Base-by-base conservation (phyloP, 2,329 filamentous ascomycete species). In the Xylariaceae sp. region DNA sequence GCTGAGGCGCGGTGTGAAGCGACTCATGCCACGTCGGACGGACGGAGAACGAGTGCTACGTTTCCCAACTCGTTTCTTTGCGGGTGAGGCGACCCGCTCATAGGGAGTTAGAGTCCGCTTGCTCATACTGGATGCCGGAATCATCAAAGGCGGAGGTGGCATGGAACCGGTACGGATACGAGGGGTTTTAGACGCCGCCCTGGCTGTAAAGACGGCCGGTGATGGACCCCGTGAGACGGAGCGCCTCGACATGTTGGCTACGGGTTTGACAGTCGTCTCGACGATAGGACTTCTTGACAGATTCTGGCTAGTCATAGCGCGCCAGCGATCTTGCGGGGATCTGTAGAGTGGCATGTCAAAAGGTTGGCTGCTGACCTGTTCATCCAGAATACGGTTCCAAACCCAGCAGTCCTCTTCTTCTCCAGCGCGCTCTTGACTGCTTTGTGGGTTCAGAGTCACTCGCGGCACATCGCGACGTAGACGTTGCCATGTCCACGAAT, bases 401-500 rank as follows among this genome's bases (percentile, higher is more conserved):
- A 79, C 73, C 89, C 89, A 92, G 68, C 83, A 88, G 15, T 82
- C 75, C 67, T 89, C 83, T 67, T 88, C 84, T 2, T 82, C 82
- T 71, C 87, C 85, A 5, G 80, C 80, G 0, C 83, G 80, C 56
- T 83, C 75, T 63, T 73, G 66, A 71, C 62, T 77, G 67, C 52
- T 73, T 66, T 73, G 73, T 18, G 74, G 74, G 57, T 84, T 79
- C 1, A 76, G 74, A 62, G 82, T 81, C 17, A 83, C 76, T 4
- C 83, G 79, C 53, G 82, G 84, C 23, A 91, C 75, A 65, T 85
- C 80, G 23, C 23, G 23, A 39, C 85, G 82, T 8, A 92, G 72
- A 51, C 80, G 81, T 65, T 86, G 85, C 89, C 89, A 93, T 1
- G 83, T 86, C 88, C 87, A 92, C 4, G 79, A 78, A 8, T 76